Evolutionary conservation across 2,329 filamentous ascomycete genomes (phyloP), one percentile per base, ranked within the genome.

Genomic region (Penicillium crustosum): DNA sequence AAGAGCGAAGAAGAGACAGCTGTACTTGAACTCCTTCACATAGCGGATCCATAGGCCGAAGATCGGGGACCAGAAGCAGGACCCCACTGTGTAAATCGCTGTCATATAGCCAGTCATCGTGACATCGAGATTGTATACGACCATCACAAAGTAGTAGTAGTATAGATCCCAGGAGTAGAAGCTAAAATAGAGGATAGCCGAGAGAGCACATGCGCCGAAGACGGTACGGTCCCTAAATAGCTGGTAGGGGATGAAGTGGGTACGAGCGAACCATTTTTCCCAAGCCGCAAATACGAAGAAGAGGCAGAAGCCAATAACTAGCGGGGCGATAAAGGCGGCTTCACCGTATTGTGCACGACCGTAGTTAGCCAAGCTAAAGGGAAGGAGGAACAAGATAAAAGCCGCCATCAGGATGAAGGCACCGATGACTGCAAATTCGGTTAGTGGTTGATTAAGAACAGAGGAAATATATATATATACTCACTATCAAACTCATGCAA

Each of bases 311-410:
- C 87, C 86, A 36, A 87, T 66, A 4, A 86, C 76, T 4, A 79
- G 61, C 69, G 84, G 78, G 35, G 71, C 73, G 55, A 85, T 80
- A 60, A 84, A 79, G 17, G 78, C 63, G 7, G 79, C 74, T 19
- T 56, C 25, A 8, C 23, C 15, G 19, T 66, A 64, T 8, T 60
- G 44, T n/a, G 60, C 49, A 19, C 55, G 49, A 7, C 76, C 71
- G 23, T 67, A 69, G 23, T 61, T 56, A 57, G 75, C 70, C 9
- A 89, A 77, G 42, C 76, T 83, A 71, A 89, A 86, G 0, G 86
- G 83, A n/a, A 89, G 78, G 5, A 89, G 78, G 69, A 89, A 82
- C 4, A 89, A 73, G 2, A 83, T 79, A 67, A 87, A 82, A 1
- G 85, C 86, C 0, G 75, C 78, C 33, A 81, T 80, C 43, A 88